These are phyloP conservation scores for Acorus calamus DNA, from an alignment of 106 monocot genomes.

Conservation along the genomic window DNA sequence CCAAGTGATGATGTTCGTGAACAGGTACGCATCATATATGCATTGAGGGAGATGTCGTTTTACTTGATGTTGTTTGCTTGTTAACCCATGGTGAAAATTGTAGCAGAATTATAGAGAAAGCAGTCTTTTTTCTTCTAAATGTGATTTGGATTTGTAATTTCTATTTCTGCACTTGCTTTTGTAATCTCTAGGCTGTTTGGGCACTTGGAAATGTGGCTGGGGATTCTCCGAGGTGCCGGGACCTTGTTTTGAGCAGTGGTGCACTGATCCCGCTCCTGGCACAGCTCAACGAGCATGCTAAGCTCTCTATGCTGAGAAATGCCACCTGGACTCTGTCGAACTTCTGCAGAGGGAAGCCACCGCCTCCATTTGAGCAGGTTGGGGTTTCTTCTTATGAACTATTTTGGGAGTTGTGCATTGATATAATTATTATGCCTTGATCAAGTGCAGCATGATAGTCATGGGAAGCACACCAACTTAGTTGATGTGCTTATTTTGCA, in stretches of 20 bases:
- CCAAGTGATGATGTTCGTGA: slow-evolving; percentile 43
- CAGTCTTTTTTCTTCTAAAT: too few relatives aligned
- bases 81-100: too few relatives aligned
- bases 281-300: slow-evolving; percentile 51
- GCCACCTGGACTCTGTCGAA: slow-evolving; percentile 79
- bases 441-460: too few relatives aligned
- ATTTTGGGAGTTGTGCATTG: too few relatives aligned
- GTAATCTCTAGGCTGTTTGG: slow-evolving; percentile 42
- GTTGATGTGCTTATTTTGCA: too few relatives aligned
- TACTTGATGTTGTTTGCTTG: too few relatives aligned
- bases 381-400: neutral
- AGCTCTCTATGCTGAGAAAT: slow-evolving; percentile 69
- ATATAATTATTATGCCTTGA: too few relatives aligned
- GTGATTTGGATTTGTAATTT: neutral
- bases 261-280: slow-evolving; percentile 38
- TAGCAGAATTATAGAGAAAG: too few relatives aligned
- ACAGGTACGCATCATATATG: slow-evolving; percentile 16
- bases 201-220: slow-evolving; percentile 73
- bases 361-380: slow-evolving; percentile 53
- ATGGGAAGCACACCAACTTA: too few relatives aligned
- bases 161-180: neutral
- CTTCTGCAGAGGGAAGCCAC: slow-evolving; percentile 64
- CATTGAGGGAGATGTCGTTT: too few relatives aligned
- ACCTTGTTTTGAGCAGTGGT: slow-evolving; percentile 45
- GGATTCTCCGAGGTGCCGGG: slow-evolving; percentile 51